These are phyloP conservation scores for Limonomyces culmigenus DNA, from an alignment of 1,284 basidiomycete genomes.

Conservation along the genomic window DNA sequence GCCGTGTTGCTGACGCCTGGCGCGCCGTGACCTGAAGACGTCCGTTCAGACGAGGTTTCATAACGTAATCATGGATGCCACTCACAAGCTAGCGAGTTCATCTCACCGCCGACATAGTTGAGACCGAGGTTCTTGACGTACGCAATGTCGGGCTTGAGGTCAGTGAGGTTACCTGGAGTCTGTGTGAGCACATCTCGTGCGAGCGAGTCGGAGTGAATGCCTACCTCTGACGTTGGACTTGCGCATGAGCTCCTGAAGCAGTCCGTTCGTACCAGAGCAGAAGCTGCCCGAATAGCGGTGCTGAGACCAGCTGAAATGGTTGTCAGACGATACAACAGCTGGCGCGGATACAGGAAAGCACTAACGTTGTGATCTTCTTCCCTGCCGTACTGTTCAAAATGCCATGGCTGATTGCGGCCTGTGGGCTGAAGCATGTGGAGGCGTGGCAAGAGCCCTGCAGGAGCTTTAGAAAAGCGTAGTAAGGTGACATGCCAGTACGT, in stretches of 20 bases:
- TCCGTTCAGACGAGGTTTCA: not conserved
- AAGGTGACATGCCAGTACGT: no score
- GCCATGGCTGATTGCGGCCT: conserved; percentile 26
- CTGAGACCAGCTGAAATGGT: conserved; percentile 2
- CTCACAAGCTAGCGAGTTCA: conserved; percentile 1
- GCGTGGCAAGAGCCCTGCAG: conserved; percentile 26
- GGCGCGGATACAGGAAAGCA: not conserved
- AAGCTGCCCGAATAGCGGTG: conserved; percentile 4
- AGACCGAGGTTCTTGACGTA: conserved; percentile 28
- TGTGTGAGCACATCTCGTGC: no score
- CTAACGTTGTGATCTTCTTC: conserved; percentile 18
- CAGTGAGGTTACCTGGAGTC: conserved; percentile 34
- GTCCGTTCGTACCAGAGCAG: conserved; percentile 1
- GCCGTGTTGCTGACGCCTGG: conserved; percentile 54
- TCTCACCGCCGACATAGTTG: conserved; percentile 32
- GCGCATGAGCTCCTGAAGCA: conserved; percentile 3
- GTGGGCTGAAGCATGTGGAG: conserved; percentile 34
- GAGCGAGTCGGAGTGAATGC: no score
- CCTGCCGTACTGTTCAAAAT: conserved; percentile 23
- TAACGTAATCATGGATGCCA: not conserved
- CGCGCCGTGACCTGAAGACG: conserved; percentile 30
- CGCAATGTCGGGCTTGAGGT: conserved; percentile 30
- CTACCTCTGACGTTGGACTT: conserved; percentile 1
- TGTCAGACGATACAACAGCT: not conserved
- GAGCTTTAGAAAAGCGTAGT: no score